Percentiles rank a stretch among this genome's conserved stretches.
Conservation (phyloP, 1,139 yeast species). For the Spathaspora sp. region DNA sequence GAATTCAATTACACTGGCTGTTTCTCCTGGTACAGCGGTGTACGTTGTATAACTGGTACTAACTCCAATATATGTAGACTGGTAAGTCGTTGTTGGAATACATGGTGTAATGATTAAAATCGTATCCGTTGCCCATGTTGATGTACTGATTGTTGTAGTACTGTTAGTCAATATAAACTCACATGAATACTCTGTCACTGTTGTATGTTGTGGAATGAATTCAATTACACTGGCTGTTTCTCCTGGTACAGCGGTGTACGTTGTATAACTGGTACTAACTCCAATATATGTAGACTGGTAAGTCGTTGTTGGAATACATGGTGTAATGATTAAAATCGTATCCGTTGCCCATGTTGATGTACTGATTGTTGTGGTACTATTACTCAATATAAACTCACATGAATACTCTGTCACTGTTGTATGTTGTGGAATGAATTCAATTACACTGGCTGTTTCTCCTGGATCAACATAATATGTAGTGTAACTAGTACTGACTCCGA, state of each 20-base stretch:
- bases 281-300: constrained; percentile 18
- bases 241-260: constrained; percentile 14
- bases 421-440: no score
- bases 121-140: background rate
- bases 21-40: constrained; percentile 13
- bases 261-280: constrained; percentile 11
- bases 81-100: constrained; percentile 18
- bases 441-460: no score
- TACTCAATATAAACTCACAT: no score
- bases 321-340: no score
- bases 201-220: constrained; percentile 16
- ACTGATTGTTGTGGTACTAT: no score
- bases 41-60: constrained; percentile 14
- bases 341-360: no score
- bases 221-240: constrained; percentile 8
- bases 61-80: constrained; percentile 17
- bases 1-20: constrained; percentile 6
- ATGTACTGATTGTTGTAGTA: background rate
- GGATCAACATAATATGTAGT: no score
- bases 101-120: no score
- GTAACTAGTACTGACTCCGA: no score
- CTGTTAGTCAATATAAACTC: background rate
- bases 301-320: constrained; percentile 19
- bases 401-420: no score
- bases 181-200: constrained; percentile 6